Evolutionary conservation across 2,329 filamentous ascomycete species (phyloP), one percentile per base, ranked within the genome.

Genomic region (Penicillium crustosum): DNA sequence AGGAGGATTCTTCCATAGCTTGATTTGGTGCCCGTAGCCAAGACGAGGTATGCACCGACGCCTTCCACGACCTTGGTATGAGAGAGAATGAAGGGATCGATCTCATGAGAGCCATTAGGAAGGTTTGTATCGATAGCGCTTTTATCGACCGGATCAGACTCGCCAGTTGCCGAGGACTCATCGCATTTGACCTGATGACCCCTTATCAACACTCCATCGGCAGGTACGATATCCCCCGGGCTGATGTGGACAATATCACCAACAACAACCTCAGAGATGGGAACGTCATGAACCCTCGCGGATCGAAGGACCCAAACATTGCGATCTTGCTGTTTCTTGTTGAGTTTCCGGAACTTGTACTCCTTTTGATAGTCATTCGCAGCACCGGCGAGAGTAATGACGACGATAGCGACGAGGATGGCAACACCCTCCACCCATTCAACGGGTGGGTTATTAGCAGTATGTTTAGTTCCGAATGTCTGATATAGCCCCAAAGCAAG

Each of bases 401-500:
- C 83, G n/a, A 85, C 67, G 58, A 90, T 88, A 49, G 88, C 88
- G 17, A 85, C 81, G 38, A 89, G 84, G 58, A 90, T 89, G 10
- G 88, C 87, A 3, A 89, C 85, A 54, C 88, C 87, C 72, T 91
- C 88, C 9, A 90, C 85, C 88, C 88, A 90, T 68, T 89, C 86
- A 12, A 89, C 83, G 1, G 64, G 64, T 27, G 62, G 61, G 48
- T 70, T 64, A n/a, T 59, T 49, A 2, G 67, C 63, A 19, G 57
- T 41, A 39, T 68, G 68, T 8, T 59, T 56, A 10, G 65, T 61
- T 1, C 65, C 65, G 35, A 75, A 66, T 2, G 72, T 70, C 47
- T 75, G 69, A 67, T 90, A 90, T 1, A 91, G 80, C 21, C 89
- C 89, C 43, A 91, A 81, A 0, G 83, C 86, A n/a, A 91, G 77